phyloP scores from a whole-genome alignment of 2,329 filamentous ascomycete species.

The Colletotrichum sp. region DNA sequence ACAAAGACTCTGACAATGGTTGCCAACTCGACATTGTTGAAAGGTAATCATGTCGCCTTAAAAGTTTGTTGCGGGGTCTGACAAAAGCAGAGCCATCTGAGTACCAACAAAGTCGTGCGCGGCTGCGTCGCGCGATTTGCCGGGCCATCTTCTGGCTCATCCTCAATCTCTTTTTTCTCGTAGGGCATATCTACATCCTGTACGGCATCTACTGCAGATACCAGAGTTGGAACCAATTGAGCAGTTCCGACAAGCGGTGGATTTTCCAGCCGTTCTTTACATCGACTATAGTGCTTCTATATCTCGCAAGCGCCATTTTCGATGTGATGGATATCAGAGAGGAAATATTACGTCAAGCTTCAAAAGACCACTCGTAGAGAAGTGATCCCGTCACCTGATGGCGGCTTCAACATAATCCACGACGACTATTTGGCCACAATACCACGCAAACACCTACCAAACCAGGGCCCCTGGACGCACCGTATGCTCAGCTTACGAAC shows the following conservation, averaged over 20 bases:
- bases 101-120: not conserved
- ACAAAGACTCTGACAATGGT: not conserved
- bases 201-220: not conserved
- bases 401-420: not conserved
- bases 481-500: not conserved
- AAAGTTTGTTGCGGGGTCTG: not conserved
- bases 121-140: not conserved
- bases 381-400: not conserved
- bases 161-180: not conserved
- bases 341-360: not conserved
- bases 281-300: not conserved
- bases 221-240: not conserved
- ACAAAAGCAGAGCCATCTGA: not conserved
- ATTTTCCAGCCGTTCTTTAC: not conserved
- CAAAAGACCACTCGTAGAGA: not conserved
- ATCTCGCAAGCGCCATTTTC: not conserved
- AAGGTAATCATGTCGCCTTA: not conserved
- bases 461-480: not conserved
- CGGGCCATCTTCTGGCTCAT: not conserved
- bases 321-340: not conserved
- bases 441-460: not conserved
- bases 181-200: not conserved
- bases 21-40: not conserved
- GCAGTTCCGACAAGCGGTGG: not conserved
- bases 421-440: not conserved